Base-by-base conservation (phyloP, 192 early-diverging fungal species). In the Cetraspora pellucida region DNA sequence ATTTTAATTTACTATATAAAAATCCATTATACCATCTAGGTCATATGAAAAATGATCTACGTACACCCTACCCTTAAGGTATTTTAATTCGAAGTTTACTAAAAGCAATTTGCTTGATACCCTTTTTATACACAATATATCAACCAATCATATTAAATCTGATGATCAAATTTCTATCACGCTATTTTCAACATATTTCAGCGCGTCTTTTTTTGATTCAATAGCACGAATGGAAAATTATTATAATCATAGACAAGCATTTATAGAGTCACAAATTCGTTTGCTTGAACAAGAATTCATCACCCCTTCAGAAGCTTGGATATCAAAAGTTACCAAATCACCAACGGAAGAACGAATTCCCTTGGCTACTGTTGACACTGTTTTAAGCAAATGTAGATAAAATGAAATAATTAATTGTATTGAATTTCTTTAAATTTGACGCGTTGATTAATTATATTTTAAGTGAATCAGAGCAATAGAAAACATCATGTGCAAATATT, bases 191-290 rank as follows among this genome's bases (percentile, higher is more conserved):
- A n/a, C n/a, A n/a, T n/a, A n/a, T 37, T 37, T 37, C 31, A 37
- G 5, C 31, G 31, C 31, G 31, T 37, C 5, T 37, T 37, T 1
- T 37, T n/a, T n/a, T n/a, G n/a, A n/a, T n/a, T n/a, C n/a, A n/a
- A 37, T 37, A 37, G 31, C 31, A 37, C 31, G 31, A 37, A 37
- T 37, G 31, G 31, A 65, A 65, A 47, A 27, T 47, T 68, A 68
- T 47, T 72, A 58, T 43, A 27, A 58, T 72, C 25, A 55, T n/a
- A 72, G 19, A 72, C 50, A 58, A 45, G 50, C 49, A 17, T 72
- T 72, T 57, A 72, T 72, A 58, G 52, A 54, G 57, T 54, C 50
- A n/a, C 71, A 72, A 57, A 72, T 72, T 31, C 14, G 23, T 21
- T 30, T 72, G 13, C 31, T 72, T 72, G 21, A 55, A 37, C 71